Conservation (phyloP, 164 flowering plant species). For the Liquidambar formosana region DNA sequence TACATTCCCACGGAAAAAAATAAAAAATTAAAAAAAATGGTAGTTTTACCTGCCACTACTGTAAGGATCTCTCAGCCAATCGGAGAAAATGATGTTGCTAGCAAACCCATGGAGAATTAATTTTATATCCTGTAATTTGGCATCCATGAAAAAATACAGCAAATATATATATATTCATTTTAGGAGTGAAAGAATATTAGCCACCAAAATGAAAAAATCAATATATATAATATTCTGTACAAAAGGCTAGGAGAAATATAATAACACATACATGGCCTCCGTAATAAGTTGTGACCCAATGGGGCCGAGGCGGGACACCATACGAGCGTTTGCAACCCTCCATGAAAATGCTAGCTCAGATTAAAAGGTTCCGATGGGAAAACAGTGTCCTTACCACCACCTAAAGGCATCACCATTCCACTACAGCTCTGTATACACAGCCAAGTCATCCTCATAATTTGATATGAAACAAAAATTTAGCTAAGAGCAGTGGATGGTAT, state of each 20-base stretch:
- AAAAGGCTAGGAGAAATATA: too few relatives aligned
- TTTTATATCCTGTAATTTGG: background rate
- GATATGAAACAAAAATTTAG: background rate
- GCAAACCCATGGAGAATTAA: background rate
- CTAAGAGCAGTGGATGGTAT: too few relatives aligned
- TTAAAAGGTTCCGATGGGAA: background rate
- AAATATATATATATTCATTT: background rate
- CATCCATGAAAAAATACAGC: background rate
- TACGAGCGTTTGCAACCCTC: background rate
- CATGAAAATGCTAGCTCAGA: background rate
- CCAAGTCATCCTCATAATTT: too few relatives aligned
- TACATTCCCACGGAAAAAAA: too few relatives aligned
- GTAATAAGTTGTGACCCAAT: constrained; percentile 24
- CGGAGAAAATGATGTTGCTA: background rate
- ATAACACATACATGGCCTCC: constrained; percentile 31
- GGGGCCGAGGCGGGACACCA: background rate
- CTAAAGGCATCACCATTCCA: constrained; percentile 38
- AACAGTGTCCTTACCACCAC: background rate
- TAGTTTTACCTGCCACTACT: background rate
- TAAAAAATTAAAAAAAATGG: too few relatives aligned
- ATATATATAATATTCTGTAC: too few relatives aligned
- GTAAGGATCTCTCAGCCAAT: background rate
- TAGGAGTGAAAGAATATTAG: background rate
- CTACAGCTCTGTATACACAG: constrained; percentile 27
- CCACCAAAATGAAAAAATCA: too few relatives aligned